Conservation (phyloP, 2,329 filamentous ascomycete genomes). For the Arachnopeziza araneosa region DNA sequence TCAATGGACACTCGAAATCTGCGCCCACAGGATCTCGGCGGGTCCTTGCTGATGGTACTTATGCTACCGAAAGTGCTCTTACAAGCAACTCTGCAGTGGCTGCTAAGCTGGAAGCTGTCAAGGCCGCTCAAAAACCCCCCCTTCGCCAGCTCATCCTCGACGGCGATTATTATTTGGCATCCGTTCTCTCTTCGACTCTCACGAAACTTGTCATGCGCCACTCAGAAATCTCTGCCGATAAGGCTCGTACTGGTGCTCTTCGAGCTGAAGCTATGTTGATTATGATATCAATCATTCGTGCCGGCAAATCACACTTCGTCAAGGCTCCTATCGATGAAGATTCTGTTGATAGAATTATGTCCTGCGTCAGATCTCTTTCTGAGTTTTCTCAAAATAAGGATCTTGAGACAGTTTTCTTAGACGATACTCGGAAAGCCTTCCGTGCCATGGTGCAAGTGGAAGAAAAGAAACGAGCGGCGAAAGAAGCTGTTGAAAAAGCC, state of each 20-base stretch:
- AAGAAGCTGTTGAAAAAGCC: slow-evolving; percentile 86
- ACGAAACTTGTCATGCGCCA: slow-evolving; percentile 98
- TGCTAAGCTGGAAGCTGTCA: slow-evolving; percentile 91
- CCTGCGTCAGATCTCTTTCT: slow-evolving; percentile 84
- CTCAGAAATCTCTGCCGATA: slow-evolving; percentile 82
- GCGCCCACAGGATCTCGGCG: slow-evolving; percentile 81
- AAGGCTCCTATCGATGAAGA: slow-evolving; percentile 97
- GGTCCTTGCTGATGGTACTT: slow-evolving; percentile 92
- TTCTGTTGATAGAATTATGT: slow-evolving; percentile 98
- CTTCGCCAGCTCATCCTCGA: slow-evolving; percentile 92
- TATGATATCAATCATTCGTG: slow-evolving; percentile 97
- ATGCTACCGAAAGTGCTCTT: slow-evolving; percentile 92
- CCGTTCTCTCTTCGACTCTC: slow-evolving; percentile 90
- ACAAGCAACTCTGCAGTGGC: slow-evolving; percentile 88
- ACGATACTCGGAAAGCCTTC: slow-evolving; percentile 94
- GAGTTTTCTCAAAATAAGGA: slow-evolving; percentile 88
- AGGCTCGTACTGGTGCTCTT: slow-evolving; percentile 84
- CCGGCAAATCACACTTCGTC: slow-evolving; percentile 97
- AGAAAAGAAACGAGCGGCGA: slow-evolving; percentile 94
- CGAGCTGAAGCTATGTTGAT: slow-evolving; percentile 98
- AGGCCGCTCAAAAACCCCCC: slow-evolving; percentile 93
- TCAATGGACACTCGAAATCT: slow-evolving; percentile 76
- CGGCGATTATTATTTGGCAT: slow-evolving; percentile 92
- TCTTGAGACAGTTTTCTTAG: slow-evolving; percentile 84
- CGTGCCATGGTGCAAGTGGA: slow-evolving; percentile 94